These are phyloP conservation scores for Plasmodium ovale DNA, from an alignment of 169 alveolate species.

Conservation along the genomic window DNA sequence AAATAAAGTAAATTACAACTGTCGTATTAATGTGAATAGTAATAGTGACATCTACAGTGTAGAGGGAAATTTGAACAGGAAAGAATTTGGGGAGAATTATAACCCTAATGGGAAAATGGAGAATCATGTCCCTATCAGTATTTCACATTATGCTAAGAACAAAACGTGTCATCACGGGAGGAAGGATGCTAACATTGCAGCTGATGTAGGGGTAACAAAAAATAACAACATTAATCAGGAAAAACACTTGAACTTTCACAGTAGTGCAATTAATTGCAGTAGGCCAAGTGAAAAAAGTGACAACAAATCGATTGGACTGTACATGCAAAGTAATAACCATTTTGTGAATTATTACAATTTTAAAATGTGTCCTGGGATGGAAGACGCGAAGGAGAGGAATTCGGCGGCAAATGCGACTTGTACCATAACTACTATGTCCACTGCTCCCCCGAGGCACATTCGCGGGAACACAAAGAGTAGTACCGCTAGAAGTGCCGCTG, in stretches of 20 bases:
- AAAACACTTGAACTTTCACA: not conserved
- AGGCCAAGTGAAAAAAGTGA: not conserved
- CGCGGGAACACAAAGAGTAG: not conserved
- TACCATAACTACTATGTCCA: too few relatives aligned
- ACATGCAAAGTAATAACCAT: not conserved
- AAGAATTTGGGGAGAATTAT: not conserved
- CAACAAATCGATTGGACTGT: not conserved
- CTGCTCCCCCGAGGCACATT: too few relatives aligned
- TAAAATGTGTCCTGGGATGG: not conserved
- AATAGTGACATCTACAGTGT: not conserved
- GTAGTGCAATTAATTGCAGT: not conserved
- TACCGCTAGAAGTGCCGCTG: not conserved
- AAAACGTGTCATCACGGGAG: not conserved
- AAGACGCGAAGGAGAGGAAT: not conserved
- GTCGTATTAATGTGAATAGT: constrained; percentile 2
- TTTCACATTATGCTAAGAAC: too few relatives aligned
- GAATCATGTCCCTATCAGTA: too few relatives aligned
- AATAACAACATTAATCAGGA: constrained; percentile 1
- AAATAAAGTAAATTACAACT: not conserved
- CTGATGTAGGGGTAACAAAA: not conserved
- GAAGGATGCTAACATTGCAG: not conserved
- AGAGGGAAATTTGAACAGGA: not conserved
- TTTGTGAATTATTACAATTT: not conserved
- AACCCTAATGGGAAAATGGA: constrained; percentile 1
- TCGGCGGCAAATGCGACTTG: too few relatives aligned